phyloP scores from a whole-genome alignment of 495 filamentous ascomycete species.

The Glarea lozoyensis region DNA sequence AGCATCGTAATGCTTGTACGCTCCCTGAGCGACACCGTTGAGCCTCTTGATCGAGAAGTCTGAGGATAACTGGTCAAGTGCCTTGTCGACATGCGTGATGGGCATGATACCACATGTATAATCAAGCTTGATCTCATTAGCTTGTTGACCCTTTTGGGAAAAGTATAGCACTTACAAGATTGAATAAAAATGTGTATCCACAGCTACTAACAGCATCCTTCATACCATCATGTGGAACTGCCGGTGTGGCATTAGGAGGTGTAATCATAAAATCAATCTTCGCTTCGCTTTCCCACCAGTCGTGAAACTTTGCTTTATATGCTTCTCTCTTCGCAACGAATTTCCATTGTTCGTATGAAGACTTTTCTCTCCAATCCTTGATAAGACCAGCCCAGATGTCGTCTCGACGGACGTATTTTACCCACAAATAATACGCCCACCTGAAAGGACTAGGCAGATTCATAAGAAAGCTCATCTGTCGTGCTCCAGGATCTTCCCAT shows the following conservation, averaged over 20 bases:
- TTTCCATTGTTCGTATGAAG: conserved; percentile 71
- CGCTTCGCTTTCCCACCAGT: conserved; percentile 67
- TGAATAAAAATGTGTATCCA: conserved; percentile 95
- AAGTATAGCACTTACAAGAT: conserved; percentile 46
- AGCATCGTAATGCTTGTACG: conserved; percentile 84
- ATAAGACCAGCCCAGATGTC: conserved; percentile 70
- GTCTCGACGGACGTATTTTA: conserved; percentile 73
- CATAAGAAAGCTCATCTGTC: conserved; percentile 63
- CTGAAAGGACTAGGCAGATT: conserved; percentile 66
- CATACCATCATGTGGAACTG: conserved; percentile 83
- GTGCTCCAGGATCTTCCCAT: conserved; percentile 70
- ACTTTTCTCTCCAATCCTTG: conserved; percentile 59
- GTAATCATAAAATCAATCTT: conserved; percentile 73
- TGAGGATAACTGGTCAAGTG: conserved; percentile 53
- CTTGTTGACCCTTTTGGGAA: background rate
- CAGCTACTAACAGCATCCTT: conserved; percentile 77
- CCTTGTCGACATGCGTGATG: conserved; percentile 72
- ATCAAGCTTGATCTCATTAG: conserved; percentile 46
- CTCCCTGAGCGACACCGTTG: conserved; percentile 71
- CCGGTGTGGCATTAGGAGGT: conserved; percentile 84
- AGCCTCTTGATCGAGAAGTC: conserved; percentile 52
- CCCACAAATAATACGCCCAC: conserved; percentile 81
- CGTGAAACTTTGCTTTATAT: conserved; percentile 67
- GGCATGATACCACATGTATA: conserved; percentile 82
- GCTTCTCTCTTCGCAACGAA: conserved; percentile 67